Conservation (phyloP, 768 basidiomycete species). For the Leccinum imitatum region DNA sequence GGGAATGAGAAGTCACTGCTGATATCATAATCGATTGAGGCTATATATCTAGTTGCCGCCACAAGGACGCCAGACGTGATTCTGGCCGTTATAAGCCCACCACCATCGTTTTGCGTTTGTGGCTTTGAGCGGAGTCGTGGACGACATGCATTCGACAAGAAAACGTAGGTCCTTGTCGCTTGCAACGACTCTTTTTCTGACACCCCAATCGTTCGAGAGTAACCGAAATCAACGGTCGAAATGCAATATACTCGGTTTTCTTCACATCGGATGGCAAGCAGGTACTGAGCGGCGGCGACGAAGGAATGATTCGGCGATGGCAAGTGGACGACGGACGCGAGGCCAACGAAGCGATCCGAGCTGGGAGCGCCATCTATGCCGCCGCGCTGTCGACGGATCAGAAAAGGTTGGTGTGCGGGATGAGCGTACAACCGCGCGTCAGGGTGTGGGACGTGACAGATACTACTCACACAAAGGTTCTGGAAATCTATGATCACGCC, state of each 20-base stretch:
- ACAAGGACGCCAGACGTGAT: too few species aligned
- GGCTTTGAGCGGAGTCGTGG: background rate
- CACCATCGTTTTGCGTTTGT: background rate
- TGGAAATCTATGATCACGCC: background rate
- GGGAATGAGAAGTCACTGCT: background rate
- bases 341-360: background rate
- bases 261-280: constrained; percentile 2
- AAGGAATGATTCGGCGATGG: constrained; percentile 5
- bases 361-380: background rate
- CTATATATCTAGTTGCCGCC: background rate
- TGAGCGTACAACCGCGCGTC: background rate
- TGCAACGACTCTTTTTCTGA: background rate
- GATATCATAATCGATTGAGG: background rate
- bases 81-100: background rate
- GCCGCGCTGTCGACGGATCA: background rate
- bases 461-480: background rate
- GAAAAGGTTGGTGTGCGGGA: background rate
- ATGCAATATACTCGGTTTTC: background rate
- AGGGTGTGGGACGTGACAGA: background rate
- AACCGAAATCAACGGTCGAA: background rate
- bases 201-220: background rate
- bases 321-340: background rate
- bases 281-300: constrained; percentile 2
- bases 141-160: background rate
- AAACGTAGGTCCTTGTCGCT: background rate